Evolutionary conservation across 202 grass and related monocot genomes (phyloP).

Genomic region (Brachypodium distachyon): DNA sequence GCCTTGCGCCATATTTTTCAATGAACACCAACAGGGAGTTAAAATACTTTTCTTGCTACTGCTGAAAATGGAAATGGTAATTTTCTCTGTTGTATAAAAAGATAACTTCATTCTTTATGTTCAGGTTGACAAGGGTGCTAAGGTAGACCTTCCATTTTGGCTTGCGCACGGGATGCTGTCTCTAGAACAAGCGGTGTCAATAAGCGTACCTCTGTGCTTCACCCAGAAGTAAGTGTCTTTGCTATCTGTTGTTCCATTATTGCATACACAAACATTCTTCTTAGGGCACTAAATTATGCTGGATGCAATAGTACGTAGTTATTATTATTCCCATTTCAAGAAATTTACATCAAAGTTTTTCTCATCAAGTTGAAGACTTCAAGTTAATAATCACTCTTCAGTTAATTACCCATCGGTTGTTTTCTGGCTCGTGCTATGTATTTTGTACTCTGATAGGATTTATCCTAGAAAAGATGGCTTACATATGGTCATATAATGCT

Average conservation of each 20-base stretch:
- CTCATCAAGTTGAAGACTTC: not conserved
- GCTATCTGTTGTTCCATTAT: not conserved
- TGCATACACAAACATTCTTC: not conserved
- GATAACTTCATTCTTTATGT: constrained; percentile 4
- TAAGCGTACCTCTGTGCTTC: constrained; percentile 61
- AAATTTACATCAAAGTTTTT: not conserved
- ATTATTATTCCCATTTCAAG: not conserved
- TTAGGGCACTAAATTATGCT: not conserved
- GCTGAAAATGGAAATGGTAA: not conserved
- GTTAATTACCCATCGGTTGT: not conserved
- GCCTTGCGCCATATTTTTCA: not conserved
- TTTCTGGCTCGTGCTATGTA: not conserved
- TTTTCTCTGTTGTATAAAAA: too few relatives aligned
- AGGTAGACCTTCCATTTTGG: constrained; percentile 83
- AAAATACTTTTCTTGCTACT: not conserved
- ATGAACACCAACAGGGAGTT: not conserved
- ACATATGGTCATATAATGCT: not conserved
- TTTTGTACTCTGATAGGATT: not conserved
- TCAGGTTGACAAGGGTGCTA: constrained; percentile 81
- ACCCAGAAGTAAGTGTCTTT: constrained; percentile 54
- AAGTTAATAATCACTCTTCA: not conserved
- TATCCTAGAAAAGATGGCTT: not conserved
- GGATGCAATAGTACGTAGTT: not conserved
- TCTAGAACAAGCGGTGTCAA: constrained; percentile 57
- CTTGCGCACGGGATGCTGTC: constrained; percentile 62